Evolutionary conservation across 768 basidiomycete genomes (phyloP), one percentile per base, ranked within the genome.

Genomic region (Inosperma sp.): DNA sequence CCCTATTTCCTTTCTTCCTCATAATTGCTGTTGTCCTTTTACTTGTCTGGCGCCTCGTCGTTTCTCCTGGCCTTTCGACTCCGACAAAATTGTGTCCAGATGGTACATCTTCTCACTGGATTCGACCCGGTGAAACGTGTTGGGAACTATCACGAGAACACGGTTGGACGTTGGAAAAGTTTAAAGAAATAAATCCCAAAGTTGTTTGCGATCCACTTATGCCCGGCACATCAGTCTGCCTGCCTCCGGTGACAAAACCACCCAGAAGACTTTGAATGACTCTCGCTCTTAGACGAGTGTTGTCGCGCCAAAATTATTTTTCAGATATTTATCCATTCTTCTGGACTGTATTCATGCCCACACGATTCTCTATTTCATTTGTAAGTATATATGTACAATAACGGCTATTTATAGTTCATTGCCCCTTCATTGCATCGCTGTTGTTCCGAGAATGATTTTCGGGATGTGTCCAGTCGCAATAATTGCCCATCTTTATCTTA

Each of bases 1-100:
- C 81, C 0, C 72, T 87, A 6, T 82, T 84, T 59, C 84, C 84
- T 6, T 87, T 86, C 70, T 83, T 86, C 71, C 80, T 87, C 51
- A 75, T 85, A 42, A 75, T 86, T 35, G 79, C 77, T 9, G 83
- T 81, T 48, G 52, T 80, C 16, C 73, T 87, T 33, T 72, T 87
- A 10, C 75, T 85, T 48, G 66, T 83, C 53, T 85, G 81, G 79
- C 79, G 83, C 9, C 72, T 85, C 37, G 68, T 81, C 13, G 56
- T 78, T 29, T 71, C 70, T 5, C 75, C 75, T 2, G 64, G 65
- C 5, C 68, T 80, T 37, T 50, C 60, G 37, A 61, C 74, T 7
- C 51, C 68, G 1, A 56, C 66, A 3, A 57, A 62, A 14, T 57
- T 61, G 7, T 79, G 77, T 56, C 71, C 74, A 1, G 58, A 64